Base-by-base conservation (phyloP, 2,329 filamentous ascomycete species). In the Albifimbria verrucaria region DNA sequence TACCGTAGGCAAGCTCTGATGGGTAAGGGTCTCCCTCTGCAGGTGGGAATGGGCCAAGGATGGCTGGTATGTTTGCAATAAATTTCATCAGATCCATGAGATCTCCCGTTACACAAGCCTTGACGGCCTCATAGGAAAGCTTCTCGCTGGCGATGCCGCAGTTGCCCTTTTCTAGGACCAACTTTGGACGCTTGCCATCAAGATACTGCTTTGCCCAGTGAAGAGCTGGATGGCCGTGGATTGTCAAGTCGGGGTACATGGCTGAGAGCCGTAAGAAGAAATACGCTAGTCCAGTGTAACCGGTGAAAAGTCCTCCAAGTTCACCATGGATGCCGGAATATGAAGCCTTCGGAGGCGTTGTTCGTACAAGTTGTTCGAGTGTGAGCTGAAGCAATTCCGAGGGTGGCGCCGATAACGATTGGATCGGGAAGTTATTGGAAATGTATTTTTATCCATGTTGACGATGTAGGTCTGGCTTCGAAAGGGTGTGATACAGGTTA, bases 1-100 rank as follows among this genome's bases (percentile, higher is more conserved):
- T 78, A 6, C 88, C 88, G 64, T 86, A 85, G 6, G 88, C 70
- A 67, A 86, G 79, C 62, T 90, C 87, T 51, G 87, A 83, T 1
- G 69, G 63, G 32, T 72, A 75, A 1, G 68, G 75, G 23, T 78
- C 77, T 2, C 63, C 62, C n/a, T 59, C 53, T 2, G 52, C 48
- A 23, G 56, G 56, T 1, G 57, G 50, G 23, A 62, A 66, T 4
- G 66, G 61, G 0, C 57, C 61, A 15, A 74, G 57, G 3, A 75
- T 53, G n/a, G 61, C 53, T 3, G 67, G 57, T 0, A 76, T 69
- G 51, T 70, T 71, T 9, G 69, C 57, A n/a, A 77, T 70, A 39
- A 80, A 72, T 6, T 65, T 56, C 7, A 64, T 62, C 6, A 76
- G 73, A 25, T 76, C 61, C 20, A 59, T 55, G 1, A 65, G 53